phyloP scores from a whole-genome alignment of 202 grass and related monocot species.

The Schoenoplectus tabernaemontani region DNA sequence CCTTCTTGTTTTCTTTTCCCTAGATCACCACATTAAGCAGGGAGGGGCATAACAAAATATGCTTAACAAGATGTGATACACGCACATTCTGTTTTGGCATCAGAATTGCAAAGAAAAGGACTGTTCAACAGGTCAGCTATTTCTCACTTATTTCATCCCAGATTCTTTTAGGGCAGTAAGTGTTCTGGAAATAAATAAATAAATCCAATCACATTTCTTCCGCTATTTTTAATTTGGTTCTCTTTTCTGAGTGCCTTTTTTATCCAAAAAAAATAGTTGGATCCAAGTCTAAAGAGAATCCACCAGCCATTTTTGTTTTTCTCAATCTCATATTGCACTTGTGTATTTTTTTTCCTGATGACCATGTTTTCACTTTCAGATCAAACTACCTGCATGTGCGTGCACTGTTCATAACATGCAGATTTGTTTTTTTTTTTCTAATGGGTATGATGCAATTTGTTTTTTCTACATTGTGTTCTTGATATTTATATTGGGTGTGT shows the following conservation, averaged over 20 bases:
- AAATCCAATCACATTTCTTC: not conserved
- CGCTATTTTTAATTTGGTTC: not conserved
- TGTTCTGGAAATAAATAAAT: not conserved
- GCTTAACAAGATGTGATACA: constrained; percentile 62
- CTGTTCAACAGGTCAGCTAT: constrained; percentile 43
- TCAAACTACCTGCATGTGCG: not conserved
- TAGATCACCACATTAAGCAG: constrained; percentile 78
- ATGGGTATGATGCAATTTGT: not conserved
- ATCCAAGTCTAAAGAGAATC: not conserved
- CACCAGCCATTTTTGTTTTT: not conserved
- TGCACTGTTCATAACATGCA: too few species aligned
- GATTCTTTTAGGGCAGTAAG: constrained; percentile 19
- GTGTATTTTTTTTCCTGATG: not conserved
- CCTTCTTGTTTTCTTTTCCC: constrained; percentile 34
- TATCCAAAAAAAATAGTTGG: not conserved
- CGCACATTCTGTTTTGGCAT: constrained; percentile 97
- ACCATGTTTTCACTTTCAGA: not conserved
- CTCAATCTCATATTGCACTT: not conserved
- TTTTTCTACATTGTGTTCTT: not conserved
- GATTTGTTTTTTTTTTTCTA: too few species aligned
- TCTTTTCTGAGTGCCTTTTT: not conserved
- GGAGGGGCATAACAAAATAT: constrained; percentile 90
- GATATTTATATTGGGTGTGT: not conserved
- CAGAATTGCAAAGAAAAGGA: constrained; percentile 61
- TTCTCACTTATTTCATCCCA: not conserved